Base-by-base conservation (phyloP, 2,329 filamentous ascomycete species). In the Cytospora chrysosperma region DNA sequence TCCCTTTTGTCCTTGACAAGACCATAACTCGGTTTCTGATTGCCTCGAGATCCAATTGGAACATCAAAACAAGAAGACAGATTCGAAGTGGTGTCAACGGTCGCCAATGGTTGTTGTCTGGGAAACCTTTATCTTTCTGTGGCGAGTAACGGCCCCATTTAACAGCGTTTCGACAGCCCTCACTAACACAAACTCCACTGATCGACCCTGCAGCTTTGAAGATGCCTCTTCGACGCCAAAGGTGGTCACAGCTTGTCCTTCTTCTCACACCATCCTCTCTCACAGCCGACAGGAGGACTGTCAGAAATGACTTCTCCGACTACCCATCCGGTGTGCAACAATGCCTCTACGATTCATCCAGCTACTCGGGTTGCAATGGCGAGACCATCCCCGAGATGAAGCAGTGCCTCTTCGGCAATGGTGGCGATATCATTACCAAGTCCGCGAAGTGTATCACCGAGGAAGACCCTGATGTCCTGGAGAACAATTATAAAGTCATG, bases 371-470 rank as follows among this genome's bases (percentile, higher is more conserved):
- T 5, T 85, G 83, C 71, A 72, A 72, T 6, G 78, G 78, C 21
- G 69, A 70, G 24, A 76, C 76, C 0, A 73, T 75, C 3, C 52
- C 68, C 0, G 71, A 76, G 32, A 73, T 83, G 65, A 85, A 85
- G 67, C 59, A 69, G 2, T 85, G 83, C 59, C 74, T 85, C 2
- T 85, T 83, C 69, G 70, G 71, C 65, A 83, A 85, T 66, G 72
- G 75, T 34, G 79, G 79, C 61, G 73, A 78, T 67, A 85, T 85
- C 70, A 73, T 85, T 65, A 78, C 76, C 24, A 75, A 75, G 37
- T 69, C 80, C 2, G 83, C 82, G 3, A 67, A 66, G 15, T 85
- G 83, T 66, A 69, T 85, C 15, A 81, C 77, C 9, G 63, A 69
- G 19, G 40, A 69, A 3, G 75, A 74, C 50, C 69, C 71, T 0